Percentiles rank a stretch among this genome's conserved stretches.
These are phyloP conservation scores for Andrographis paniculata DNA, from an alignment of 305 asterid genomes.

Conservation along the genomic window DNA sequence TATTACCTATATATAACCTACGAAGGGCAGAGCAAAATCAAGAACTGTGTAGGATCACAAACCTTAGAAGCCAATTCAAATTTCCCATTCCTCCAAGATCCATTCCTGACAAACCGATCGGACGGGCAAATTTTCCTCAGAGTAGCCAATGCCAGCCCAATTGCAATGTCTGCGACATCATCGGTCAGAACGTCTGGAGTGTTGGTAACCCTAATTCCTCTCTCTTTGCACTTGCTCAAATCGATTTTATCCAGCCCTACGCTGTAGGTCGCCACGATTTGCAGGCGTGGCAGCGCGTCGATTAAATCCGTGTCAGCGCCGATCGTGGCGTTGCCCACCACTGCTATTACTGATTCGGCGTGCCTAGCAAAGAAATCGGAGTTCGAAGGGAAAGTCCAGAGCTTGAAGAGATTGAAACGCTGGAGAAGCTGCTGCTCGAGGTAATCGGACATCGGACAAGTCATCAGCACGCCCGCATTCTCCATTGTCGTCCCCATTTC, in stretches of 20 bases:
- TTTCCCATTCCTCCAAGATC: constrained; percentile 45
- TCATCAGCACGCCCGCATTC: constrained; percentile 44
- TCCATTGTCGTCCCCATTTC: constrained; percentile 12
- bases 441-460: constrained; percentile 47
- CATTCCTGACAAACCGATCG: constrained; percentile 38
- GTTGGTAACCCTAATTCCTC: constrained; percentile 67
- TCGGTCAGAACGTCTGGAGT: constrained; percentile 77
- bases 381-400: constrained; percentile 37
- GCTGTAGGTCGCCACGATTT: constrained; percentile 63
- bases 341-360: constrained; percentile 40
- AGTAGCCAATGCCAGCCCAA: constrained; percentile 47
- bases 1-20: too few species aligned
- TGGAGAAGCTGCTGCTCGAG: constrained; percentile 55
- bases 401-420: constrained; percentile 56
- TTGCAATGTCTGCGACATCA: constrained; percentile 73
- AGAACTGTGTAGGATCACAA: neutral
- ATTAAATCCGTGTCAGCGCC: constrained; percentile 61
- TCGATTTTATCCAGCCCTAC: constrained; percentile 81
- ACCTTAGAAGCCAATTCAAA: constrained; percentile 55
- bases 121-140: constrained; percentile 46
- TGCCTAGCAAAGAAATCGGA: constrained; percentile 22
- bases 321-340: constrained; percentile 41
- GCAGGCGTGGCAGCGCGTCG: constrained; percentile 55
- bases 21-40: neutral
- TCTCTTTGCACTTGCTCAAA: constrained; percentile 44